Evolutionary conservation across 2,329 filamentous ascomycete species (phyloP).

Genomic region (Pyrenochaeta sp.): DNA sequence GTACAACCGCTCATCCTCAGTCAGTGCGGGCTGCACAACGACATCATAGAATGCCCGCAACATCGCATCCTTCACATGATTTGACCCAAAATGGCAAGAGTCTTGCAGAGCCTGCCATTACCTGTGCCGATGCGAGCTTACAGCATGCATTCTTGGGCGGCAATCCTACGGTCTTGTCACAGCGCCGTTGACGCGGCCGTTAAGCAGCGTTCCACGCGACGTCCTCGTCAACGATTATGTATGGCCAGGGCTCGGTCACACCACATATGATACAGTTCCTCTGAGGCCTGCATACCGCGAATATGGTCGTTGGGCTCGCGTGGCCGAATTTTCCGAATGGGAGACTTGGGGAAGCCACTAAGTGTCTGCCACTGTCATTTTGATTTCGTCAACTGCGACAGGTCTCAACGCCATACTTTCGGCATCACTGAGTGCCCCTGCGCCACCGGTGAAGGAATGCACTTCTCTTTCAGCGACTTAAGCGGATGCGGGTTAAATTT

Average conservation of each 20-base stretch:
- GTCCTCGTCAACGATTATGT: conserved; percentile 13
- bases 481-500: conserved; percentile 8
- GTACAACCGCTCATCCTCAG: conserved; percentile 7
- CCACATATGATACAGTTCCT: conserved; percentile 13
- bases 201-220: conserved; percentile 25
- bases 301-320: conserved; percentile 16
- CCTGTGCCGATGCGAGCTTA: conserved; percentile 24
- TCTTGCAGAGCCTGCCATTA: conserved; percentile 11
- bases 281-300: conserved; percentile 11
- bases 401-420: background rate
- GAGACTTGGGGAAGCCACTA: conserved; percentile 1
- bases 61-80: background rate
- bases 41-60: conserved; percentile 13
- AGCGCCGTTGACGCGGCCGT: conserved; percentile 31
- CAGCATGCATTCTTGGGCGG: conserved; percentile 26
- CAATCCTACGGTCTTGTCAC: conserved; percentile 28
- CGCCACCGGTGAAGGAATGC: conserved; percentile 9
- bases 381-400: background rate
- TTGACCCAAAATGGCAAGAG: background rate
- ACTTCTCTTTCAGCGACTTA: background rate
- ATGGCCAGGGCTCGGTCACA: conserved; percentile 17
- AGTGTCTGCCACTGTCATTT: conserved; percentile 1
- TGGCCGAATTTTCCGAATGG: conserved; percentile 10
- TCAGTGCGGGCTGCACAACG: conserved; percentile 18
- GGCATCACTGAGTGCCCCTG: background rate